Evolutionary conservation across 805 yeast species (phyloP).

Genomic region (Spathaspora sp.): DNA sequence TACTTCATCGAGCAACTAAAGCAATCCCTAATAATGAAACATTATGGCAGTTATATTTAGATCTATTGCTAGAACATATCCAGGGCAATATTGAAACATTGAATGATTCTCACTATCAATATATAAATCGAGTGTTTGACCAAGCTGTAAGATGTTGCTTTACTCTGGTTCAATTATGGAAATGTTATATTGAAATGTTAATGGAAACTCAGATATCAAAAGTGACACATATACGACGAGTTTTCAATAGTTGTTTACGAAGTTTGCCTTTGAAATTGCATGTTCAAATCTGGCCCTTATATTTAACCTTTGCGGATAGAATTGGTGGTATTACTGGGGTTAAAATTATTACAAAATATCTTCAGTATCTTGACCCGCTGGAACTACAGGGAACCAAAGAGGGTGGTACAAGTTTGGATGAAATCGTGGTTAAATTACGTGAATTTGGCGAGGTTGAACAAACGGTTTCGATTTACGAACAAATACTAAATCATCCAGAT

Average conservation of each 20-base stretch:
- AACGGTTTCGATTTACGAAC: slow-evolving; percentile 29
- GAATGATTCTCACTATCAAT: slow-evolving; percentile 25
- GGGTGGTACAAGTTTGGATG: slow-evolving; percentile 18
- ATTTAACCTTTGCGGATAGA: slow-evolving; percentile 52
- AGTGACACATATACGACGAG: slow-evolving; percentile 35
- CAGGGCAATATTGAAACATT: background rate
- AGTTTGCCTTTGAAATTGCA: slow-evolving; percentile 52
- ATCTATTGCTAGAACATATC: slow-evolving; percentile 27
- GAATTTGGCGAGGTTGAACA: slow-evolving; percentile 22
- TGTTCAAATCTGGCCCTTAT: slow-evolving; percentile 34
- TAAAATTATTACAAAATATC: slow-evolving; percentile 25
- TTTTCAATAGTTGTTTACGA: slow-evolving; percentile 49
- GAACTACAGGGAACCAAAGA: slow-evolving; percentile 6
- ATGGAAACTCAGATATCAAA: slow-evolving; percentile 22
- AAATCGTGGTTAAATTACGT: slow-evolving; percentile 26
- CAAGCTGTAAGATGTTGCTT: slow-evolving; percentile 37
- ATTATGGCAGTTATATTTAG: slow-evolving; percentile 53
- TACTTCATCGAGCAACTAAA: slow-evolving; percentile 50
- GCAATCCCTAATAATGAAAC: slow-evolving; percentile 44
- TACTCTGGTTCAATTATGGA: slow-evolving; percentile 50
- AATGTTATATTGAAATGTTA: slow-evolving; percentile 44
- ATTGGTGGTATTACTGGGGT: slow-evolving; percentile 41
- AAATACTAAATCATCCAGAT: slow-evolving; percentile 26
- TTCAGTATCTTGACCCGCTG: slow-evolving; percentile 21
- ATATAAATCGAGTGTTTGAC: slow-evolving; percentile 45